These are phyloP conservation scores for Aspergillus bombycis DNA, from an alignment of 2,329 filamentous ascomycete species.

Conservation along the genomic window DNA sequence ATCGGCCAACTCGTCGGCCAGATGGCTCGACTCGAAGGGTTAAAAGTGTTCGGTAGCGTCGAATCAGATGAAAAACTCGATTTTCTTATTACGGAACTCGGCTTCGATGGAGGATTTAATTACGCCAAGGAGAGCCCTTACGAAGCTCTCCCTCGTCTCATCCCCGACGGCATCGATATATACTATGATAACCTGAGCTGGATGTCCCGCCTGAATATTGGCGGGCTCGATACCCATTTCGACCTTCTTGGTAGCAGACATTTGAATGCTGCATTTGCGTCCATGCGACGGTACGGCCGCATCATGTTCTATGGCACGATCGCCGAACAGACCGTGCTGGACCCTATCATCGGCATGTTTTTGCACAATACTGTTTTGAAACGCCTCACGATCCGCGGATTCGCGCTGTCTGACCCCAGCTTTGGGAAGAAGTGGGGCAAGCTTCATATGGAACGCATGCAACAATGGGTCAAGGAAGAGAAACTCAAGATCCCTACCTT, in stretches of 20 bases:
- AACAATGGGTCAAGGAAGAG: not conserved
- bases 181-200: conserved; percentile 73
- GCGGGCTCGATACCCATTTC: not conserved
- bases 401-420: not conserved
- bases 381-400: not conserved
- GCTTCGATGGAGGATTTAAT: conserved; percentile 78
- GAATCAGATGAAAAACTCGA: conserved; percentile 79
- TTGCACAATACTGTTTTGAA: not conserved
- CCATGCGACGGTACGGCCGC: not conserved
- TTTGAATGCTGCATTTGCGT: not conserved
- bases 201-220: not conserved
- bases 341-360: conserved; percentile 1
- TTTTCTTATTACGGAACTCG: conserved; percentile 70
- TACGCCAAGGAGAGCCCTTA: conserved; percentile 79
- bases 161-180: conserved; percentile 78
- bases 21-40: conserved; percentile 77
- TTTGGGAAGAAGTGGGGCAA: not conserved
- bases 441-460: not conserved
- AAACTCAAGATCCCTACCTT: not conserved
- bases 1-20: conserved; percentile 84
- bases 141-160: conserved; percentile 71
- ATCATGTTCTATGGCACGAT: not conserved
- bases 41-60: conserved; percentile 80
- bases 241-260: not conserved
- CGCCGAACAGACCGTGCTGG: not conserved